Evolutionary conservation across 345 rosid species (phyloP), one percentile per base, ranked within the genome.

Genomic region (Turnera subulata): DNA sequence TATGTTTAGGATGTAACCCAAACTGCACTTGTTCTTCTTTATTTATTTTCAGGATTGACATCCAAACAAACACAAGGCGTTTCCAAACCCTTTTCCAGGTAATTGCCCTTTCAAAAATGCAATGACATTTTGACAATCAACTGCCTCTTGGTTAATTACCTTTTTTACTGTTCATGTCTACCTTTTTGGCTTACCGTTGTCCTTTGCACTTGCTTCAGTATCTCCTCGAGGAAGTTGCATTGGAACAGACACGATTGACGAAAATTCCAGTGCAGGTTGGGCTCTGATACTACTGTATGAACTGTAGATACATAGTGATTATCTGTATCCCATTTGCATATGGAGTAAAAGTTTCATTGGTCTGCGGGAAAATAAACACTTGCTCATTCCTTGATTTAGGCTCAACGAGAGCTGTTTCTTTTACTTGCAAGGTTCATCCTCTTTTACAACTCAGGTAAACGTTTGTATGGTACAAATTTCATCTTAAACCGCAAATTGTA

Each of bases 391-490:
- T 29, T 29, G 35, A 29, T 29, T 66, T 78, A 94, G 99, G 89
- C 89, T 59, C 99, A 90, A 78, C 71, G 86, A 58, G 96, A 94
- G 67, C 77, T 94, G 52, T 85, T 71, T 70, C 88, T 84, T 46
- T 67, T 88, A 69, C 89, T 90, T 77, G 82, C 95, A 25, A 84
- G 97, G 68, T 90, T 94, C 78, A 81, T 88, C 75, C 74, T 90
- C 57, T 90, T 94, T 73, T 94, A 90, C 76, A 72, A 88, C 77
- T 80, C 84, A 70, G 99, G 99, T 90, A 67, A 37, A 45, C 32
- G 14, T 42, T 33, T 20, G 2, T 47, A 18, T 4, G 23, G 35
- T 29, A 8, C 5, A 3, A 26, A 25, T 19, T 48, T 33, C n/a
- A 25, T 37, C 45, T 47, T 49, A 21, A 39, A 55, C n/a, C 32